phyloP scores from a whole-genome alignment of 768 basidiomycete species.

The Candolleomyces eurysporus region DNA sequence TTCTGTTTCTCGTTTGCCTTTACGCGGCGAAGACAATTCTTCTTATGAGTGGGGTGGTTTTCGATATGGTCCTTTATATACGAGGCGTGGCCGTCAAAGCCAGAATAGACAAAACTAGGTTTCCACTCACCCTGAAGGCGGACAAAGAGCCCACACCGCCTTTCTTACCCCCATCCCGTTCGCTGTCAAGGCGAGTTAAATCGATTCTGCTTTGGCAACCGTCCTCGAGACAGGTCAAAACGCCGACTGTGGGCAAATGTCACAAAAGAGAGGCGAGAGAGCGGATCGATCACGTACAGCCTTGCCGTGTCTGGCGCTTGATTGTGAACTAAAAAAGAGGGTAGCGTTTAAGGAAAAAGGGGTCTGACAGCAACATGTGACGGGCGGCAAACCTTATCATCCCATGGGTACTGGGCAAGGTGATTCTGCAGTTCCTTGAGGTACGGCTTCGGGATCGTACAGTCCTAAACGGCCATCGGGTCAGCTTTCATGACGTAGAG shows the following conservation, averaged over 20 bases:
- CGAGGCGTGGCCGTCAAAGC: background rate
- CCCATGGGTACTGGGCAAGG: conserved; percentile 27
- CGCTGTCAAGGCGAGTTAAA: conserved; percentile 26
- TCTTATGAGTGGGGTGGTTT: conserved; percentile 22
- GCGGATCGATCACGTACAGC: conserved; percentile 31
- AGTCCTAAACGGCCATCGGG: background rate
- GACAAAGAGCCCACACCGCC: conserved; percentile 47
- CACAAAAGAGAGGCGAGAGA: conserved; percentile 10
- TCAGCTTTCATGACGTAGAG: background rate
- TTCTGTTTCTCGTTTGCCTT: background rate
- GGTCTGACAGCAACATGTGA: conserved; percentile 2
- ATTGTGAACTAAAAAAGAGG: conserved; percentile 29
- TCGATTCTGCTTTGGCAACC: conserved; percentile 37
- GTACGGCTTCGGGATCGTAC: conserved; percentile 31
- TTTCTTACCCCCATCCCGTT: conserved; percentile 37
- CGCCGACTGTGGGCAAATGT: conserved; percentile 33
- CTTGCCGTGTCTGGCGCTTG: conserved; percentile 30
- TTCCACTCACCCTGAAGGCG: conserved; percentile 42
- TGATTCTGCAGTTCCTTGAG: conserved; percentile 34
- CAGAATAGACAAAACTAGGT: background rate
- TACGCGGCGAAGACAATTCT: conserved; percentile 12
- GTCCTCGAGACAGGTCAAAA: conserved; percentile 44
- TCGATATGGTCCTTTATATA: conserved; percentile 27
- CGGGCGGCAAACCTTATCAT: conserved; percentile 28
- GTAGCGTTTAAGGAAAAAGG: background rate